Percentiles rank a stretch among this genome's conserved stretches.
These are phyloP conservation scores for Vitis riparia DNA, from an alignment of 164 flowering plant species.

Conservation along the genomic window DNA sequence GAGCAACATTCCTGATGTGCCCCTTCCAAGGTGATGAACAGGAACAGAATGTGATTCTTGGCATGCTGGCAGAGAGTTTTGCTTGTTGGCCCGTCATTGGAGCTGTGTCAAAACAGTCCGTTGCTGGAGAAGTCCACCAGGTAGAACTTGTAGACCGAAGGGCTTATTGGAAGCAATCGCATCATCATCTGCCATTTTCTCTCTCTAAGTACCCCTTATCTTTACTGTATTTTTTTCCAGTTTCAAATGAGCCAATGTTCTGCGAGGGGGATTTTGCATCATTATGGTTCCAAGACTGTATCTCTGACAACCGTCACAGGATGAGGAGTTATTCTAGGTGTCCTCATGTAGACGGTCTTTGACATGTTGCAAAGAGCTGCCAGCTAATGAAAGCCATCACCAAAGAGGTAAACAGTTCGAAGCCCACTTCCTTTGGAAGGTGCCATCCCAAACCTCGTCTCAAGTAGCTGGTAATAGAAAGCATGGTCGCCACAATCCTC, in stretches of 20 bases:
- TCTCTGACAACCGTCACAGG: not conserved
- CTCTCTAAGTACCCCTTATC: conserved; percentile 51
- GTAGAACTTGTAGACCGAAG: conserved; percentile 92
- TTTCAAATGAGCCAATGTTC: no score
- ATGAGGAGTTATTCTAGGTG: not conserved
- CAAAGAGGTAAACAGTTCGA: conserved; percentile 75
- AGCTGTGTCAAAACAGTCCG: conserved; percentile 87
- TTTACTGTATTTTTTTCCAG: conserved; percentile 1
- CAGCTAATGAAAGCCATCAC: conserved; percentile 87
- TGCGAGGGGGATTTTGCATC: no score
- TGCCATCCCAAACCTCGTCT: conserved; percentile 87
- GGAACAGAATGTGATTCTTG: conserved; percentile 68
- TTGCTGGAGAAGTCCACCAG: conserved; percentile 95
- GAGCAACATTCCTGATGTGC: conserved; percentile 94
- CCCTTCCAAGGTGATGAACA: conserved; percentile 94
- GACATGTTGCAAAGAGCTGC: conserved; percentile 87
- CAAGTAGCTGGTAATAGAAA: conserved; percentile 90
- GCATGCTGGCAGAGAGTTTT: conserved; percentile 21
- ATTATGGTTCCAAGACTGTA: no score
- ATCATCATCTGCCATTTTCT: conserved; percentile 24
- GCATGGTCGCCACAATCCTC: conserved; percentile 89
- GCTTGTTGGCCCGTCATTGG: conserved; percentile 49
- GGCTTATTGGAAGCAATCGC: conserved; percentile 89
- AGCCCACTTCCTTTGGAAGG: conserved; percentile 79
- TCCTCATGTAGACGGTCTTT: conserved; percentile 68